Evolutionary conservation across 2,329 filamentous ascomycete species (phyloP).

Genomic region (Diaporthe sp.): DNA sequence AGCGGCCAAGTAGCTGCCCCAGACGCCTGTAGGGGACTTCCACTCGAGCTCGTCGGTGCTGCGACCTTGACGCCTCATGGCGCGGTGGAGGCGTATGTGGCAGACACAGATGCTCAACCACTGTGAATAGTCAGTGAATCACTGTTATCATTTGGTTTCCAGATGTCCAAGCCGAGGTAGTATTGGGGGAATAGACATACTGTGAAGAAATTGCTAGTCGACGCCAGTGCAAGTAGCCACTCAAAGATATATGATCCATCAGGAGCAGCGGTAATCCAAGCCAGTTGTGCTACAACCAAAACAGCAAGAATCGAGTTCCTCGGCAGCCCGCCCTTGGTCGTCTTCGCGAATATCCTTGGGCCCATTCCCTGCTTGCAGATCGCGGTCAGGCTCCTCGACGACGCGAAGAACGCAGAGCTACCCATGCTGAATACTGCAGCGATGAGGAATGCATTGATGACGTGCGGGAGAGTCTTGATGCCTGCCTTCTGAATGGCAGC

Average conservation of each 20-base stretch:
- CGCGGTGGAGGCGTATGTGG: constrained; percentile 60
- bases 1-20: constrained; percentile 45
- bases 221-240: constrained; percentile 65
- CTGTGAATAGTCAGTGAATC: neutral
- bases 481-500: constrained; percentile 52
- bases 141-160: rapidly evolving
- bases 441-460: constrained; percentile 40
- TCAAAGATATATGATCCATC: constrained; percentile 56
- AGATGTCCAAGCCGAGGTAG: neutral
- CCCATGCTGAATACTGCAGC: constrained; percentile 53
- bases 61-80: constrained; percentile 55
- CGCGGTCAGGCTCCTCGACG: constrained; percentile 53
- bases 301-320: constrained; percentile 44
- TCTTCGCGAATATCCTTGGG: constrained; percentile 45
- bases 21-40: constrained; percentile 48
- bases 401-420: constrained; percentile 58
- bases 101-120: constrained; percentile 62
- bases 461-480: constrained; percentile 25
- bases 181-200: neutral
- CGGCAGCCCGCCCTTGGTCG: constrained; percentile 53
- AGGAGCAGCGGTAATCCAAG: constrained; percentile 57
- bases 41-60: constrained; percentile 51
- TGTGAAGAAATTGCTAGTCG: constrained; percentile 61
- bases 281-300: constrained; percentile 56
- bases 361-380: constrained; percentile 54